phyloP scores from a whole-genome alignment of 257 asterid genomes.

The Solanum paucissectum region DNA sequence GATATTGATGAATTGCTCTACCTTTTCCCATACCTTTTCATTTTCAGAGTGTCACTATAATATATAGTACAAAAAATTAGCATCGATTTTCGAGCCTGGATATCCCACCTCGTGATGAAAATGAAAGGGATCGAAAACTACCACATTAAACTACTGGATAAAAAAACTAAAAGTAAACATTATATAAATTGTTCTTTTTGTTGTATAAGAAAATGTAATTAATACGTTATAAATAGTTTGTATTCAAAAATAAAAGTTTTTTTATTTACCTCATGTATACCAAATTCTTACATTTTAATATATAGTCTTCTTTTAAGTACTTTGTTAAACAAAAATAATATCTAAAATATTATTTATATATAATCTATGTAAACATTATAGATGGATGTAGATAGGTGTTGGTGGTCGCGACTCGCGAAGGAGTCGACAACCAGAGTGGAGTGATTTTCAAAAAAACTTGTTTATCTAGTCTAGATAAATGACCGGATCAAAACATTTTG shows the following conservation, averaged over 20 bases:
- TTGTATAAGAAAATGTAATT: neutral
- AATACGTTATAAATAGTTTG: no score
- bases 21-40: neutral
- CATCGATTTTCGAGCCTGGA: neutral
- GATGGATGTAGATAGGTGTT: neutral
- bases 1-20: neutral
- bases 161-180: neutral
- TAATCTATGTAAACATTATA: neutral
- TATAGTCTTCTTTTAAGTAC: neutral
- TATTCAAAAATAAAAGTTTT: no score
- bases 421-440: neutral
- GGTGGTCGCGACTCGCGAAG: neutral
- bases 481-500: neutral
- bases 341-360: neutral
- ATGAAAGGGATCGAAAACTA: neutral
- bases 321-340: neutral
- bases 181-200: neutral
- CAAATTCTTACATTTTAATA: no score
- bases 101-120: slow-evolving; percentile 1
- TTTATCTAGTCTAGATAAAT: neutral
- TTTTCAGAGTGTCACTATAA: neutral
- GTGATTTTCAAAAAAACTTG: neutral
- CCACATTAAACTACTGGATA: neutral
- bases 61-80: neutral
- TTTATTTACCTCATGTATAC: no score